Percentiles rank a stretch among this genome's conserved stretches.
Conservation (phyloP, 176 grass and related monocot genomes). For the Rhynchospora tenuis region DNA sequence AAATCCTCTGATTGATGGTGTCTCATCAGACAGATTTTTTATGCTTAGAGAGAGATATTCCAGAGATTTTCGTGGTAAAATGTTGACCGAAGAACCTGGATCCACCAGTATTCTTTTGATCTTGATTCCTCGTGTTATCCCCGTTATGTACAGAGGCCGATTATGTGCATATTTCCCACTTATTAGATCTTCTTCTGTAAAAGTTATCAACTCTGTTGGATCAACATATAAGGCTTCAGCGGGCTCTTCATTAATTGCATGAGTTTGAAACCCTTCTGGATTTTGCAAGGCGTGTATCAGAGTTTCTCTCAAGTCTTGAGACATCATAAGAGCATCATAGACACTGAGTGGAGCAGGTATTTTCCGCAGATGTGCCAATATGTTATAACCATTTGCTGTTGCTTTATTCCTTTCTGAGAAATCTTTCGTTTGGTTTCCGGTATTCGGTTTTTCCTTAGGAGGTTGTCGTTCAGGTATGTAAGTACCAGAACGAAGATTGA, state of each 20-base stretch:
- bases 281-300: neutral
- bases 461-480: no score
- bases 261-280: neutral
- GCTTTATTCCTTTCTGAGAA: no score
- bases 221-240: neutral
- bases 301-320: neutral
- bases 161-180: neutral
- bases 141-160: neutral
- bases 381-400: neutral
- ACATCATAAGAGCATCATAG: neutral
- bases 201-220: neutral
- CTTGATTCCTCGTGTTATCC: neutral
- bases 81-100: neutral
- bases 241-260: neutral
- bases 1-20: neutral
- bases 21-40: no score
- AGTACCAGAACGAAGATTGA: no score
- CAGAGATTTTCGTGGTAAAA: neutral
- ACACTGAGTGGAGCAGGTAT: conserved; percentile 1
- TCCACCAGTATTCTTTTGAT: neutral
- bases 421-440: no score
- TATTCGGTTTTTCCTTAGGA: no score
- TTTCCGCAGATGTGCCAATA: neutral
- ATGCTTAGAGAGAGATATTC: neutral
- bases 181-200: neutral